Conservation (phyloP, 768 basidiomycete genomes). For the Coprinopsis strossmayeri region DNA sequence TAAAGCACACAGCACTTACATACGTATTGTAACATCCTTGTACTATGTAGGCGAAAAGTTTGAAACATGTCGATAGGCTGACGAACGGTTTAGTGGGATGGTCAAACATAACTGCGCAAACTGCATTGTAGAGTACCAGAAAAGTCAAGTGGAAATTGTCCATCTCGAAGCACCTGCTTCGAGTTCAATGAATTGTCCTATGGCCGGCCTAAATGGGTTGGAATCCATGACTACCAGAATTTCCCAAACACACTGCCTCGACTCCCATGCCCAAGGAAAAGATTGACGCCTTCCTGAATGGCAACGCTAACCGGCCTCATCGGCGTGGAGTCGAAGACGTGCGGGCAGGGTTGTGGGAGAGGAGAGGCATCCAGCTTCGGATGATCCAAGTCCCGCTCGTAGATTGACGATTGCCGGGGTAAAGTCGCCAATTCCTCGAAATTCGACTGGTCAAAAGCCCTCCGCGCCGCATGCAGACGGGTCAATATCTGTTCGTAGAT, state of each 20-base stretch:
- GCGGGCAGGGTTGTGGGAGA: conserved; percentile 64
- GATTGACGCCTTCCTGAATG: conserved; percentile 65
- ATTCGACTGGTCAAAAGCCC: conserved; percentile 45
- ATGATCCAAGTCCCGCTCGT: conserved; percentile 66
- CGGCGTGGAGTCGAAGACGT: conserved; percentile 70
- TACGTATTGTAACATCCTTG: too few species aligned
- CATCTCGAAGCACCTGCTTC: too few species aligned
- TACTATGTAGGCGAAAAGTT: too few species aligned
- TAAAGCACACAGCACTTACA: too few species aligned
- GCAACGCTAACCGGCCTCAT: conserved; percentile 73
- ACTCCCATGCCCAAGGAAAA: conserved; percentile 42
- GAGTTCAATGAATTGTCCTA: too few species aligned
- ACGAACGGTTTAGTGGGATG: too few species aligned
- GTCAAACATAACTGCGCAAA: too few species aligned
- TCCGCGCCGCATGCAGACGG: conserved; percentile 52
- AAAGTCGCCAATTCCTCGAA: conserved; percentile 39
- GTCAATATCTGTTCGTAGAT: conserved; percentile 68
- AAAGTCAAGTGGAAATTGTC: too few species aligned
- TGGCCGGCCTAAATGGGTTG: not conserved
- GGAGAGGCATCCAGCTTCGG: conserved; percentile 40
- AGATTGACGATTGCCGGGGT: conserved; percentile 62
- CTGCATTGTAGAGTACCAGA: too few species aligned
- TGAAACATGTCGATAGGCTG: too few species aligned
- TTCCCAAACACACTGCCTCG: conserved; percentile 54
- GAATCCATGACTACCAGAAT: conserved; percentile 38